Evolutionary conservation across 345 rosid species (phyloP), one percentile per base, ranked within the genome.

Genomic region (Euphorbia pulcherrima): DNA sequence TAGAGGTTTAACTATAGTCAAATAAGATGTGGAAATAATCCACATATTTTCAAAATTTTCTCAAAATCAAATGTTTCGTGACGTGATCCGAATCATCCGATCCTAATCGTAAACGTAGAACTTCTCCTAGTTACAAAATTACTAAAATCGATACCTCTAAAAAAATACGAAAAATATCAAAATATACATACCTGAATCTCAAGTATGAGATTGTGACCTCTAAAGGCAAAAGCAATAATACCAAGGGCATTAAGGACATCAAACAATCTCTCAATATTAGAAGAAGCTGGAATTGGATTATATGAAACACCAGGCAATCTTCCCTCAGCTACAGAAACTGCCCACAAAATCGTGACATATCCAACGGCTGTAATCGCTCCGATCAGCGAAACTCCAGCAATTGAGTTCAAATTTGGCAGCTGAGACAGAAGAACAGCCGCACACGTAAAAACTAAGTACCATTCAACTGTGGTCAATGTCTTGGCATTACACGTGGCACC

Each of bases 131-230:
- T n/a, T n/a, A n/a, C n/a, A n/a, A n/a, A n/a, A n/a, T n/a, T n/a
- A n/a, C n/a, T n/a, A n/a, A n/a, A n/a, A n/a, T n/a, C n/a, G n/a
- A n/a, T n/a, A n/a, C n/a, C n/a, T n/a, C n/a, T n/a, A n/a, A n/a
- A n/a, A n/a, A n/a, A n/a, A n/a, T n/a, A n/a, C n/a, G n/a, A n/a
- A n/a, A n/a, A n/a, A n/a, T n/a, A n/a, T n/a, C n/a, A n/a, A n/a
- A n/a, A n/a, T 0, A 57, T 0, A 13, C 2, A 14, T 24, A 81
- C 85, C 85, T 81, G 85, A 6, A 81, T 81, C 68, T 81, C 85
- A 24, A 81, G 82, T 4, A 81, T 54, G 29, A 81, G 82, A 65
- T 81, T 81, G 67, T 81, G 87, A 46, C 85, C 87, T 72, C 85
- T 65, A 21, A 84, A 81, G 20, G 83, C 85, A 40, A 84, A 75